Evolutionary conservation across 2,329 filamentous ascomycete species (phyloP), one percentile per base, ranked within the genome.

Genomic region (Clonostachys sp.): DNA sequence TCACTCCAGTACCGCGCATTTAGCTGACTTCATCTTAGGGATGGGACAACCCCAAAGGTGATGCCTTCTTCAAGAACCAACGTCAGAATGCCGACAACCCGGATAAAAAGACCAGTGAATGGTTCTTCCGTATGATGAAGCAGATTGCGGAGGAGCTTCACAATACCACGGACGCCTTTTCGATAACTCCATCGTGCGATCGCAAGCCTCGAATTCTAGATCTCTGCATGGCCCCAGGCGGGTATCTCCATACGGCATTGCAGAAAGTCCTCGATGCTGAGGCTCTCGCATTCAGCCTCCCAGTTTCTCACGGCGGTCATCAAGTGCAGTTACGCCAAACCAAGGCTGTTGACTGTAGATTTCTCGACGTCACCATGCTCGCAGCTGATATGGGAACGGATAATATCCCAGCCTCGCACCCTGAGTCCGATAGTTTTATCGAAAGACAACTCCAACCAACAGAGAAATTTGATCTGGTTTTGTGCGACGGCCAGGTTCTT

Each of bases 161-260:
- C 8, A 9, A 34, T 1, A 46, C 45, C 0, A 70, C 65, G 1
- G 45, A 48, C 4, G 65, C 60, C 13, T 60, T 75, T n/a, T 48
- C 42, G 10, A 48, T 67, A 12, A 3, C 5, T 3, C 33, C 12
- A 6, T 36, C n/a, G 8, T 30, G 8, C 8, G 24, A 9, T 16
- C 34, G n/a, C 51, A 48, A 33, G 6, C 51, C 54, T 1, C 55
- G 41, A 10, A 63, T 81, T 17, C 68, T 83, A 2, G 78, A 83
- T 51, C 64, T 80, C 50, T 80, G 78, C 57, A 72, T 76, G 63
- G 78, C 78, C 0, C 78, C 78, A 0, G 78, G 78, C 5, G 78
- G 73, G 2, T 83, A 78, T 51, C 58, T 74, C 4, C 50, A 53
- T 0, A 60, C 57, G 9, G 66, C 66, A 0, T 51, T 78, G 24